Base-by-base conservation (phyloP, 441 rosid genomes). In the Brassica balearica region DNA sequence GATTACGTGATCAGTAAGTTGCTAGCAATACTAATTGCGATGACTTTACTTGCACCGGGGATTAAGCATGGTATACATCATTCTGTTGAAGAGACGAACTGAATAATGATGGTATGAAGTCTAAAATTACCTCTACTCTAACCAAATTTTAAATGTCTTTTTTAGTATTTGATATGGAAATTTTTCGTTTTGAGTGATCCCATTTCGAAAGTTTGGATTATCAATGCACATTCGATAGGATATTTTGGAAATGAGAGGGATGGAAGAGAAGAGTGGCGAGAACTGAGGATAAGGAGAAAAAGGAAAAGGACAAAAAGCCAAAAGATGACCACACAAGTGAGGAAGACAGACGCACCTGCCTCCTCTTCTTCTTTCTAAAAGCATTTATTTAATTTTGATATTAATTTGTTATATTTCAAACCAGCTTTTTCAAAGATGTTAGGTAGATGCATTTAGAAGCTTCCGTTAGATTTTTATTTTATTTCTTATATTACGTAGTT, bases 381-480 rank as follows among this genome's bases (percentile, higher is more conserved):
- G 20, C 5, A 8, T 32, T 17, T 3, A 29, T 14, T 68, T 22
- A 46, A 3, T 3, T 46, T 43, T 38, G 9, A 38, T 38, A 8
- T 72, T 43, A 43, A 5, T 75, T 75, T 43, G 8, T 11, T 32
- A 25, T 25, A 32, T 56, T 14, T 9, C 9, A 34, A 69, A 25
- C 11, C 43, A 29, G 53, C 67, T 65, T 69, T 80, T 59, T 59
- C 80, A 75, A 75, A 80, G 74, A 73, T 71, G 83, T 76, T 81
- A 66, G 80, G 83, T 80, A 60, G 77, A 67, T 76, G 60, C 83
- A 67, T 23, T 76, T 76, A 66, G 83, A 76, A 80, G 65, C 80
- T 80, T 80, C 77, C 67, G 8, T 36, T 11, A 14, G 4, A 53
- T 60, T 25, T 65, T 58, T 15, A 15, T 15, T 27, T 65, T 59